Evolutionary conservation across 441 rosid genomes (phyloP).

Genomic region (Syzygium syzygioides): DNA sequence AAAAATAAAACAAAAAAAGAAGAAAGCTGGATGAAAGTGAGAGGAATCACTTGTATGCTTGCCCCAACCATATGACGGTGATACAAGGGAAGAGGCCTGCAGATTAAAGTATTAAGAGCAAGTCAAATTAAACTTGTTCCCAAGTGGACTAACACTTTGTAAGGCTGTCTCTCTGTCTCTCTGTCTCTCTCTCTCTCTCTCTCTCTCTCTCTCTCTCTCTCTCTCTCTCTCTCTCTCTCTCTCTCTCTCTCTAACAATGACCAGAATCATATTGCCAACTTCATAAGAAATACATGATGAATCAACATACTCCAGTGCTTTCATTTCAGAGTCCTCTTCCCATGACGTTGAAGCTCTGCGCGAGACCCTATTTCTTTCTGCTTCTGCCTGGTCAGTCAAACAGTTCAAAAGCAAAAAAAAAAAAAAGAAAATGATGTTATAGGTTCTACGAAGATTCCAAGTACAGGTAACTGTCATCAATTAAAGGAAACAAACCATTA

Average conservation of each 20-base stretch:
- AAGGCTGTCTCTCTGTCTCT: too few species aligned
- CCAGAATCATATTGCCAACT: not conserved
- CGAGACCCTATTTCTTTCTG: conserved; percentile 74
- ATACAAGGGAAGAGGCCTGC: conserved; percentile 93
- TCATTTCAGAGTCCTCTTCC: conserved; percentile 96
- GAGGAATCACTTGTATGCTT: conserved; percentile 54
- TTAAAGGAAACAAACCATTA: not conserved
- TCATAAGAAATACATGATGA: not conserved
- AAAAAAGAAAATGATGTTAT: not conserved
- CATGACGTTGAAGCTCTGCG: conserved; percentile 66
- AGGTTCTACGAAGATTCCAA: not conserved
- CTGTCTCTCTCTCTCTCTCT: too few species aligned
- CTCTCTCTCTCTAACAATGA: not conserved
- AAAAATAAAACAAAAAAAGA: not conserved
- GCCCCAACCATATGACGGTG: conserved; percentile 88
- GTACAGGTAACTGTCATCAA: not conserved
- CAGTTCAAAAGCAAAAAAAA: conserved; percentile 1
- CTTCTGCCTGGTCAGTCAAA: conserved; percentile 60
- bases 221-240: too few species aligned
- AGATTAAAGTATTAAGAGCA: conserved; percentile 18
- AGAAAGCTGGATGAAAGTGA: not conserved
- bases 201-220: too few species aligned
- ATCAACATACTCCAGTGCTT: conserved; percentile 77
- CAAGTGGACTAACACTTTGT: not conserved
- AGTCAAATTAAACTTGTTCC: not conserved